Base-by-base conservation (phyloP, 2,329 filamentous ascomycete species). In the Didymella keratinophila region DNA sequence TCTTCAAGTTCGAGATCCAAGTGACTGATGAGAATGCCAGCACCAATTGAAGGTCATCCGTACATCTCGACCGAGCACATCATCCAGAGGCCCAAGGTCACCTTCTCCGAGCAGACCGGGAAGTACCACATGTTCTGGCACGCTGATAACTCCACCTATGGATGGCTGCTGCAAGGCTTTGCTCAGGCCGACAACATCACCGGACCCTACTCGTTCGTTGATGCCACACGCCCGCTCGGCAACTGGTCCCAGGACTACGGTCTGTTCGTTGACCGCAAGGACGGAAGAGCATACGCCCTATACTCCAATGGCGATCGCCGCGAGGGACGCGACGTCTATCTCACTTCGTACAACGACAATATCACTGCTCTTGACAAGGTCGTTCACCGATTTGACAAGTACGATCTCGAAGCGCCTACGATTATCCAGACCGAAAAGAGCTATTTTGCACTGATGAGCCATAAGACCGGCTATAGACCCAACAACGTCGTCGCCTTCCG, bases 171-270 rank as follows among this genome's bases (percentile, higher is more conserved):
- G 0, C 85, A 87, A 71, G 85, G 85, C 0, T 76, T 86, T 32
- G 85, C 85, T 3, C 81, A 80, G 1, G 79, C 84, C 0, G 80
- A 84, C 53, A 81, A 78, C 27, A 81, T 84, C 53, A 78, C 76
- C 0, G 84, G 84, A 0, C 84, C 84, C 0, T 87, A 86, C 68
- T 78, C 67, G 2, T 86, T 86, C 57, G 76, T 84, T 14, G 78
- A 83, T 39, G 85, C 83, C 1, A 82, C 80, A 0, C 75, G 80
- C 0, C 85, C 85, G 0, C 79, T 87, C 0, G 85, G 85, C 1
- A 87, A 87, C 69, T 87, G 85, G 85, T 86, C 83, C 0, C 85
- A 87, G 62, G 85, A 87, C 54, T 87, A 86, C 44, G 85, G 85
- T 10, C 76, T 86, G 21, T 87, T 87, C 61, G 84, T 83, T 4